These are phyloP conservation scores for Beauveria scarabaeidicola DNA, from an alignment of 2,329 filamentous ascomycete species.

Conservation along the genomic window DNA sequence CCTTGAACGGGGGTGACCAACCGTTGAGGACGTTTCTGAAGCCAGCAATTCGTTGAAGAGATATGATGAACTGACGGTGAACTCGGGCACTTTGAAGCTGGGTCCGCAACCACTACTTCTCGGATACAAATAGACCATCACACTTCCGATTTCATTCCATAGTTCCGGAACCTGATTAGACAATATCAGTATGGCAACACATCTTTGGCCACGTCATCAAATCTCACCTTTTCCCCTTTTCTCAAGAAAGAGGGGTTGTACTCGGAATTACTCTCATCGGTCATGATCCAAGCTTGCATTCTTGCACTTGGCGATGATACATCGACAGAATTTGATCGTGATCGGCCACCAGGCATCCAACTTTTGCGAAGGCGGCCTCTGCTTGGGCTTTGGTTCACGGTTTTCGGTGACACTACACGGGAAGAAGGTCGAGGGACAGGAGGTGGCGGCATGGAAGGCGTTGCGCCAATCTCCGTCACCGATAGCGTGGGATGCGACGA, in stretches of 20 bases:
- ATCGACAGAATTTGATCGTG: slow-evolving; percentile 41
- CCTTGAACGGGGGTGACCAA: slow-evolving; percentile 26
- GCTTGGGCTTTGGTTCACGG: slow-evolving; percentile 36
- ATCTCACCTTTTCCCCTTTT: slow-evolving; percentile 45
- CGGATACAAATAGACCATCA: slow-evolving; percentile 50
- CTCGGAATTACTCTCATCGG: slow-evolving; percentile 42
- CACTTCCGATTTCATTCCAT: slow-evolving; percentile 53
- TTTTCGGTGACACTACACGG: slow-evolving; percentile 11
- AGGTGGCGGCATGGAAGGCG: slow-evolving; percentile 7
- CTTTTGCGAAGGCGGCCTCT: slow-evolving; percentile 41
- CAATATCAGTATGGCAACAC: slow-evolving; percentile 14
- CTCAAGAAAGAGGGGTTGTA: slow-evolving; percentile 46
- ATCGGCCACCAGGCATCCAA: slow-evolving; percentile 45
- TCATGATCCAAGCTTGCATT: slow-evolving; percentile 45
- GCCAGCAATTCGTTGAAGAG: slow-evolving; percentile 46
- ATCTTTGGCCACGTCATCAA: not conserved
- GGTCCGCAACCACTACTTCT: slow-evolving; percentile 41
- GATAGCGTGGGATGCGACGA: slow-evolving; percentile 36
- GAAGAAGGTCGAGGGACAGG: not conserved
- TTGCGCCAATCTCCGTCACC: slow-evolving; percentile 6
- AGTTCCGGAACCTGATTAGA: slow-evolving; percentile 50
- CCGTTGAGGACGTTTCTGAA: slow-evolving; percentile 28
- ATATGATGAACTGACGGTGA: slow-evolving; percentile 44
- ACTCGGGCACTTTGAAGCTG: slow-evolving; percentile 52
- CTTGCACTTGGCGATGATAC: slow-evolving; percentile 15